Evolutionary conservation across 2,329 filamentous ascomycete genomes (phyloP).

Genomic region (Aurifilum marmelostoma): DNA sequence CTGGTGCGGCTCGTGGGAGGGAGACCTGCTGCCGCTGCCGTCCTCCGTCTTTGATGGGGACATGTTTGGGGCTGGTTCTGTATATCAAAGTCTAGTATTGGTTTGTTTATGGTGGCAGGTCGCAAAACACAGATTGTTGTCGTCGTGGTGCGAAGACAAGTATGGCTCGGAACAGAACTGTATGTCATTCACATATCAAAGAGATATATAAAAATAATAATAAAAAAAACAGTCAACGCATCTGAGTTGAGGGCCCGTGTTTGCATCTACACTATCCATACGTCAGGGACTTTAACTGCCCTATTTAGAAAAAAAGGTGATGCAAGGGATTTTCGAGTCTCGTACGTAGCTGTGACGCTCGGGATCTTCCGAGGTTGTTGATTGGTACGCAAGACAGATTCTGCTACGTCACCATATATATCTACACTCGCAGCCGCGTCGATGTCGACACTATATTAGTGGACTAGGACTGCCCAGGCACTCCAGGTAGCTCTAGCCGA

Average conservation of each 20-base stretch:
- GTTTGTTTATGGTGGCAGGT: no score
- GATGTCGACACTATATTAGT: not conserved
- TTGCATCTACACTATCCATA: no score
- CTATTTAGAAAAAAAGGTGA: not conserved
- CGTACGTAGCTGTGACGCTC: not conserved
- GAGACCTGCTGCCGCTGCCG: slow-evolving; percentile 24
- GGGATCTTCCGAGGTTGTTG: not conserved
- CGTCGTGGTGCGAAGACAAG: no score
- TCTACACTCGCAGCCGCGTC: not conserved
- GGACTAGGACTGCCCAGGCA: no score
- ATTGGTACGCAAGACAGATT: not conserved
- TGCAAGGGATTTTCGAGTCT: not conserved
- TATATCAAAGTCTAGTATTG: no score
- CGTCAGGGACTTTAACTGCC: no score
- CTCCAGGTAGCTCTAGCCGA: not conserved
- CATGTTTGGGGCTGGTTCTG: not conserved
- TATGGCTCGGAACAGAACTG: no score
- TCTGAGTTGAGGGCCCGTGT: no score
- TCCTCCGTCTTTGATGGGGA: not conserved
- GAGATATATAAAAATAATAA: no score
- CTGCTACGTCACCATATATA: not conserved
- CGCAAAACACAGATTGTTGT: no score
- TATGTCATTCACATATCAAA: no score
- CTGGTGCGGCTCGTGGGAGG: slow-evolving; percentile 32
- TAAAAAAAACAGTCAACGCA: no score